phyloP scores from a whole-genome alignment of 179 eudicot genomes.

The Amaranthus tricolor region DNA sequence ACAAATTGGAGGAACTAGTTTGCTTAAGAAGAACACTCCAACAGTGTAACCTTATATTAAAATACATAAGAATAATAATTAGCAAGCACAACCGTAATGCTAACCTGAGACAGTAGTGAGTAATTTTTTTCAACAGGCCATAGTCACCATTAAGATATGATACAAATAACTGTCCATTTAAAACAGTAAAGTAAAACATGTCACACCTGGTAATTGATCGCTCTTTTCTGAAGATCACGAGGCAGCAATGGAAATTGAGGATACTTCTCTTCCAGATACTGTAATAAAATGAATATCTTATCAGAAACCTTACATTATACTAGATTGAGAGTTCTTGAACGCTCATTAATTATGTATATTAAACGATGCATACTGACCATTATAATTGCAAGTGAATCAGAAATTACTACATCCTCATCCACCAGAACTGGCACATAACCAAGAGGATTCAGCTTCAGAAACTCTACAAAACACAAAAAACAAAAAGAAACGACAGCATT shows the following conservation, averaged over 20 bases:
- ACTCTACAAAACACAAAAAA: slow-evolving; percentile 44
- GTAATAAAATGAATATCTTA: slow-evolving; percentile 11
- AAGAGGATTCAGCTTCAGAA: slow-evolving; percentile 69
- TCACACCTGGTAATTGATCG: slow-evolving; percentile 76
- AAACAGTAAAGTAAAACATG: not conserved
- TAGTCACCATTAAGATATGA: not conserved
- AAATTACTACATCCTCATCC: slow-evolving; percentile 59
- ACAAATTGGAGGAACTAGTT: too few relatives aligned
- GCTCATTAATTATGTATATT: not conserved
- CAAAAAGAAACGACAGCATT: slow-evolving; percentile 5
- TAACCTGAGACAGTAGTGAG: not conserved
- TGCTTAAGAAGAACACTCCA: not conserved
- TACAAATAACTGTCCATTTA: slow-evolving; percentile 1
- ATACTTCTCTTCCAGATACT: slow-evolving; percentile 94
- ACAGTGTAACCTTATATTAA: not conserved
- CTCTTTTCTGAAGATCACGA: slow-evolving; percentile 60
- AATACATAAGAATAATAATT: not conserved
- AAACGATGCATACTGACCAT: slow-evolving; percentile 43
- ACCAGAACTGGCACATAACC: slow-evolving; percentile 77
- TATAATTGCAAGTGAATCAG: slow-evolving; percentile 81
- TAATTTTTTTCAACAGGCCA: not conserved
- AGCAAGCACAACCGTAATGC: not conserved
- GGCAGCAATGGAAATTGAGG: slow-evolving; percentile 84
- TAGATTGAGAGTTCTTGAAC: not conserved
- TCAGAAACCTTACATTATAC: not conserved